Conservation (phyloP, 805 yeast species). For the Debaryomyces hansenii region DNA sequence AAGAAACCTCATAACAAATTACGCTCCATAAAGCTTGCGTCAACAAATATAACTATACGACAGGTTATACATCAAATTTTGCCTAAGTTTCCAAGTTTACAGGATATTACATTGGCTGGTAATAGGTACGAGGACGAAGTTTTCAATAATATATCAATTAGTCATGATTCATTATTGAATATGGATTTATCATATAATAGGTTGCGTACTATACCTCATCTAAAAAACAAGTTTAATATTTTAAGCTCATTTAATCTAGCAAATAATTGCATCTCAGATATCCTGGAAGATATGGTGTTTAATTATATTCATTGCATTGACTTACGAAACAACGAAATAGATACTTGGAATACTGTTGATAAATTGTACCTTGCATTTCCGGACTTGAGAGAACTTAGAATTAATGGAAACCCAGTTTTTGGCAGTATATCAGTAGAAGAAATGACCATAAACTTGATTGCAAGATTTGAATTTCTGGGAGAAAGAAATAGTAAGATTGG, state of each 20-base stretch:
- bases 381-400: slow-evolving; percentile 43
- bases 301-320: slow-evolving; percentile 35
- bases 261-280: slow-evolving; percentile 29
- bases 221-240: slow-evolving; percentile 4
- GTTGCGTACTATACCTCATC: slow-evolving; percentile 28
- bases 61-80: slow-evolving; percentile 15
- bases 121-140: slow-evolving; percentile 28
- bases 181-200: slow-evolving; percentile 44
- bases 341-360: slow-evolving; percentile 51
- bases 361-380: slow-evolving; percentile 30
- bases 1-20: slow-evolving; percentile 8
- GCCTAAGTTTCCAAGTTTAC: slow-evolving; percentile 39
- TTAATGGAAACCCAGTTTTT: slow-evolving; percentile 56
- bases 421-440: slow-evolving; percentile 26
- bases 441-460: slow-evolving; percentile 41
- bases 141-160: slow-evolving; percentile 6
- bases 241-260: slow-evolving; percentile 30
- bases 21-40: slow-evolving; percentile 23
- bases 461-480: slow-evolving; percentile 35
- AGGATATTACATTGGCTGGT: slow-evolving; percentile 31
- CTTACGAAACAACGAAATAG: slow-evolving; percentile 50
- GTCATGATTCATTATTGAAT: slow-evolving; percentile 5
- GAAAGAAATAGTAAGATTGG: background rate
- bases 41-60: slow-evolving; percentile 17
- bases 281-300: slow-evolving; percentile 1